These are phyloP conservation scores for Pseudogymnoascus sp. DNA, from an alignment of 2,329 filamentous ascomycete genomes.

Conservation along the genomic window DNA sequence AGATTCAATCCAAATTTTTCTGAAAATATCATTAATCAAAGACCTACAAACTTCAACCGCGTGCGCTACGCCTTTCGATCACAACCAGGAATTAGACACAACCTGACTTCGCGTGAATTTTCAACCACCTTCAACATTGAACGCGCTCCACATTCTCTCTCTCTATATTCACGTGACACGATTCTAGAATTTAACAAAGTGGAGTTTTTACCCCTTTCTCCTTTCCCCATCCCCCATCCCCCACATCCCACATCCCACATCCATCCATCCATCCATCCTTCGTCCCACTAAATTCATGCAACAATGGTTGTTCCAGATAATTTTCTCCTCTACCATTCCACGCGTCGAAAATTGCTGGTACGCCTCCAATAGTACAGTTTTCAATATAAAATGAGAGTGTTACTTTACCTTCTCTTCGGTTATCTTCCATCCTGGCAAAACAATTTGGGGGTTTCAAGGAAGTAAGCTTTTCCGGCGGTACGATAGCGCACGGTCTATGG, in stretches of 20 bases:
- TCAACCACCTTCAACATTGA: background rate
- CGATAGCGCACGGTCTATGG: background rate
- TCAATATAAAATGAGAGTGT: background rate
- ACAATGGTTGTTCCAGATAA: background rate
- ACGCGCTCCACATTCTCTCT: background rate
- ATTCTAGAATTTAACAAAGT: background rate
- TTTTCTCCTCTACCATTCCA: background rate
- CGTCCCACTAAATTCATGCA: background rate
- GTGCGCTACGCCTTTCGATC: too few relatives aligned
- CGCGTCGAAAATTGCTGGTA: background rate
- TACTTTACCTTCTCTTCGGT: background rate
- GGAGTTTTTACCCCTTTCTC: background rate
- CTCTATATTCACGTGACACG: background rate
- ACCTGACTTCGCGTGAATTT: background rate
- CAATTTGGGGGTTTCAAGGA: background rate
- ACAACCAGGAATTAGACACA: background rate
- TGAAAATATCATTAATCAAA: background rate
- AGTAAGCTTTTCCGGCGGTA: background rate
- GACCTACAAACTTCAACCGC: background rate
- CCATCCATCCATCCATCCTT: background rate
- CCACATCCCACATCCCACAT: background rate
- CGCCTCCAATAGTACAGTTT: background rate
- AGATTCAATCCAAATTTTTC: background rate
- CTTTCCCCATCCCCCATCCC: slow-evolving; percentile 3
- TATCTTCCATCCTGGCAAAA: background rate